phyloP scores from a whole-genome alignment of 768 basidiomycete species.

The Suillus bovinus region DNA sequence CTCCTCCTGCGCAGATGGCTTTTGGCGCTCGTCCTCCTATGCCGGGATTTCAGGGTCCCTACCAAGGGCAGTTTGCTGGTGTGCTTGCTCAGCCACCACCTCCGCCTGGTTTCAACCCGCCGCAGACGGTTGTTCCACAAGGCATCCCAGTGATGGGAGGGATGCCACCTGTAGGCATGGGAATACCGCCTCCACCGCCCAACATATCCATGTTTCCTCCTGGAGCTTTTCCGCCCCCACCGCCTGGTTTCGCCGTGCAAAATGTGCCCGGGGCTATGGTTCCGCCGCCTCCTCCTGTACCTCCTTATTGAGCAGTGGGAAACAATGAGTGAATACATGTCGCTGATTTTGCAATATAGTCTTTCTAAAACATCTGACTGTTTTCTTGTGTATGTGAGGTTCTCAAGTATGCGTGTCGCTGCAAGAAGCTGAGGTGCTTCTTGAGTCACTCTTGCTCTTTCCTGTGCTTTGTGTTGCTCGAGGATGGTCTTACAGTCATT shows the following conservation, averaged over 20 bases:
- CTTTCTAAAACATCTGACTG: background rate
- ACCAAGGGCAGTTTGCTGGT: conserved; percentile 94
- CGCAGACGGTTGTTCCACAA: conserved; percentile 62
- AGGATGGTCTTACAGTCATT: too few relatives aligned
- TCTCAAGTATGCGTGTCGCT: too few relatives aligned
- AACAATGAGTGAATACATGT: background rate
- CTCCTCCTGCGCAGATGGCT: conserved; percentile 64
- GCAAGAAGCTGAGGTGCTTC: too few relatives aligned
- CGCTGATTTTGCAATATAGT: background rate
- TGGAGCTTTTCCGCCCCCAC: conserved; percentile 59
- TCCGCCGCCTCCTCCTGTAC: conserved; percentile 46
- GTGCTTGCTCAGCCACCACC: conserved; percentile 81
- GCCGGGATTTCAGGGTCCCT: conserved; percentile 73
- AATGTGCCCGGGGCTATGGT: conserved; percentile 45
- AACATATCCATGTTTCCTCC: conserved; percentile 49
- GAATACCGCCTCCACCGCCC: conserved; percentile 37
- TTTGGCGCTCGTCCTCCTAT: conserved; percentile 68
- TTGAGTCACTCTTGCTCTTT: too few relatives aligned
- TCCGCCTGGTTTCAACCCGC: conserved; percentile 76
- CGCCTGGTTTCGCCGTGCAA: conserved; percentile 58
- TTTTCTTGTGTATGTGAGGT: background rate
- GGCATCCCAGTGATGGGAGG: conserved; percentile 38
- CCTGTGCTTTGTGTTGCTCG: too few relatives aligned
- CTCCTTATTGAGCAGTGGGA: conserved; percentile 28
- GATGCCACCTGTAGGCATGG: conserved; percentile 33